phyloP scores from a whole-genome alignment of 805 yeast species.

The Yamadazyma sp. region DNA sequence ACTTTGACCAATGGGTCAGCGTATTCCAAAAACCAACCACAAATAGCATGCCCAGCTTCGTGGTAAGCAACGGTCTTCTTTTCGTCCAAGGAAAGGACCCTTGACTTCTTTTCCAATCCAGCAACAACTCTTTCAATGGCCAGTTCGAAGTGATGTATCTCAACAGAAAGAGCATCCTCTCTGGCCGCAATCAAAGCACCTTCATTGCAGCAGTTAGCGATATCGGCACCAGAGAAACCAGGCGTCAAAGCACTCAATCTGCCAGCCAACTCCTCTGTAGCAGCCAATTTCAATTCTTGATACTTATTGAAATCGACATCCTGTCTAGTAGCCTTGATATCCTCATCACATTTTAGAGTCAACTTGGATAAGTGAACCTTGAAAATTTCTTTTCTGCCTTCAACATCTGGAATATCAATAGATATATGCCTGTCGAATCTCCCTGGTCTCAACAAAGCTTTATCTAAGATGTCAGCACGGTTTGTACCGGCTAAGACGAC shows the following conservation, averaged over 20 bases:
- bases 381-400: constrained; percentile 92
- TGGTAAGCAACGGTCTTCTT: constrained; percentile 92
- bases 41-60: constrained; percentile 98
- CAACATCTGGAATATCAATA: constrained; percentile 91
- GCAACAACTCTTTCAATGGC: constrained; percentile 98
- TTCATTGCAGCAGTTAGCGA: constrained; percentile 95
- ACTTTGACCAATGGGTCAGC: constrained; percentile 96
- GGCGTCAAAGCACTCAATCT: constrained; percentile 95
- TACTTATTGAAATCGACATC: constrained; percentile 38
- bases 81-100: constrained; percentile 80
- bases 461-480: constrained; percentile 89
- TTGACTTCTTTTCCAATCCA: constrained; percentile 89
- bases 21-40: constrained; percentile 91
- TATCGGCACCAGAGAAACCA: constrained; percentile 98
- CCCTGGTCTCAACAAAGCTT: constrained; percentile 94
- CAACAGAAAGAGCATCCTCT: constrained; percentile 66
- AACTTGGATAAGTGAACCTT: constrained; percentile 79
- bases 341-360: constrained; percentile 46
- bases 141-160: constrained; percentile 80
- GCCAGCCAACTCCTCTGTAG: constrained; percentile 63
- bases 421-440: constrained; percentile 93
- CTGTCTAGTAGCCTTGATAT: constrained; percentile 26
- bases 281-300: constrained; percentile 40
- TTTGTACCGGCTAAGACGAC: constrained; percentile 98
- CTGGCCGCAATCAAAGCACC: constrained; percentile 98